Base-by-base conservation (phyloP, 495 filamentous ascomycete species). In the Pyrenula massariospora region DNA sequence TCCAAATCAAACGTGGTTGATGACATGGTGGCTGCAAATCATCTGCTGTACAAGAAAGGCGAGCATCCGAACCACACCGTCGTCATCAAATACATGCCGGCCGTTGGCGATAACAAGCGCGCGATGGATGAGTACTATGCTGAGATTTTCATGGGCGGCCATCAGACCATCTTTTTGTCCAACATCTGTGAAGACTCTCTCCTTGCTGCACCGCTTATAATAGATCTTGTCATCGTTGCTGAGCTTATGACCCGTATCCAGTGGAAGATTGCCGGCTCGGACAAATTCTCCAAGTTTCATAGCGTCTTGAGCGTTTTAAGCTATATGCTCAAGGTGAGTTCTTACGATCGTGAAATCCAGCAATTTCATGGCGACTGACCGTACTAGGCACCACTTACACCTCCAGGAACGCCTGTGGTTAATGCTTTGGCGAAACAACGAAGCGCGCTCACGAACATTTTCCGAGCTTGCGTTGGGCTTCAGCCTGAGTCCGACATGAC, bases 401-500 rank as follows among this genome's bases (percentile, higher is more conserved):
- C 93, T 10, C 87, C 94, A 1, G 94, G 93, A 54, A 95, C 93
- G 22, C 93, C 93, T 12, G 94, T 99, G 53, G 82, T 99, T 73
- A 99, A 99, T 68, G 82, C 93, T 48, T 80, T 99, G 59, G 88
- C 86, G 66, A 99, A 99, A 84, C 93, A 99, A 79, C 88, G 93
- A 59, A 85, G 79, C 60, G 91, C 92, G 22, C 71, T 99, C 70
- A 89, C 88, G 69, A 99, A 99, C 80, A 96, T 99, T 75, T 94
- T 99, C 84, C 91, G 92, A 64, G 94, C 94, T 54, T 97, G 94
- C 64, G 86, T 99, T 67, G 93, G 93, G 65, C 80, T 99, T 58
- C 89, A 95, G 81, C 93, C 94, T 22, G 93, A 99, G 82, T 93
- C 85, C 53, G 93, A 99, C 70, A 97, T 99, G 94, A 96, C 92